Conservation (phyloP, 768 basidiomycete genomes). For the Collybiopsis luxurians region DNA sequence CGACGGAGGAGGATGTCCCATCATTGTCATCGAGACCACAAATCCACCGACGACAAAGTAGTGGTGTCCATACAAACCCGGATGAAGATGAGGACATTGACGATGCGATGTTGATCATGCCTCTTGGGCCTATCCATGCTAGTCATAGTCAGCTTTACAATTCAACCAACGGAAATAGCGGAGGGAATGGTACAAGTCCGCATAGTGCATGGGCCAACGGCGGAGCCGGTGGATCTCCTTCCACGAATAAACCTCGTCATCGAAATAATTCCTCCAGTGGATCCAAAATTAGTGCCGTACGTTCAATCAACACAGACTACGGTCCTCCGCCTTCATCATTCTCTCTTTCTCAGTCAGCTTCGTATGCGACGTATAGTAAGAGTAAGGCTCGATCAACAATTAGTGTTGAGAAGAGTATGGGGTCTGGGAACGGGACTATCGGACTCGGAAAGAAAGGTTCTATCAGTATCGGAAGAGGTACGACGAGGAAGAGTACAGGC, state of each 20-base stretch:
- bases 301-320: constrained; percentile 30
- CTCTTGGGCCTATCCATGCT: constrained; percentile 45
- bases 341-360: neutral
- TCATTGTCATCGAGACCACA: neutral
- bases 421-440: constrained; percentile 5
- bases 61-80: constrained; percentile 22
- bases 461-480: constrained; percentile 64
- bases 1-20: neutral
- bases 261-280: constrained; percentile 30
- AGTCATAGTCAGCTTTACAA: neutral
- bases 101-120: constrained; percentile 74
- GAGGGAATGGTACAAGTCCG: constrained; percentile 6
- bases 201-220: no score
- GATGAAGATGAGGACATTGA: constrained; percentile 76
- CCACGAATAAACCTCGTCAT: constrained; percentile 38
- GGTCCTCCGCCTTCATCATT: constrained; percentile 15
- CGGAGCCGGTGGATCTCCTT: neutral
- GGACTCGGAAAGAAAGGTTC: constrained; percentile 48
- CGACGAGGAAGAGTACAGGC: constrained; percentile 60
- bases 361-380: constrained; percentile 31
- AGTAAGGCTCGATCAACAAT: constrained; percentile 55
- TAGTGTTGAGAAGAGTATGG: constrained; percentile 55
- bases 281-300: constrained; percentile 15
- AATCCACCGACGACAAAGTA: neutral
- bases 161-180: neutral